phyloP scores from a whole-genome alignment of 306 rosid genomes.

The Albizia julibrissin region DNA sequence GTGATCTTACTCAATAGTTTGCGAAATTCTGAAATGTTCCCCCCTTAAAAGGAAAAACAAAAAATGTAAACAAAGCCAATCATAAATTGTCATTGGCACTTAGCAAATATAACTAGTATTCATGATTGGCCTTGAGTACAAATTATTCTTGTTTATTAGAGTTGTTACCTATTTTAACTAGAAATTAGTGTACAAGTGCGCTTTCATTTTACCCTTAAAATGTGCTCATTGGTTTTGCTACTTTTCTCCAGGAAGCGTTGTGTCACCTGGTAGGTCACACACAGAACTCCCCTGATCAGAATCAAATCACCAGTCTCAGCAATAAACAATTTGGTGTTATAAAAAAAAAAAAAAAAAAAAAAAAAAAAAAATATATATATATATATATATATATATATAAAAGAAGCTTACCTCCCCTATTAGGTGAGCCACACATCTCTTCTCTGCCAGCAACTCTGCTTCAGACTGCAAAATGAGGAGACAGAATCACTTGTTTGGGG shows the following conservation, averaged over 20 bases:
- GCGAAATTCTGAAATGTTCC: neutral
- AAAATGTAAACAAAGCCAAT: neutral
- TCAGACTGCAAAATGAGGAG: neutral
- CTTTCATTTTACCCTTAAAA: neutral
- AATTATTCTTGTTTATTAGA: neutral
- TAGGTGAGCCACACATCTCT: conserved; percentile 18
- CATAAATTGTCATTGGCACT: neutral
- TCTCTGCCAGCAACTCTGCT: conserved; percentile 5
- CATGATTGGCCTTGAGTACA: neutral
- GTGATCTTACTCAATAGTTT: neutral
- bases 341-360: too few species aligned
- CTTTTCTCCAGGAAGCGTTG: conserved; percentile 17
- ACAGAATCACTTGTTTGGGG: neutral
- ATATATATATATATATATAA: too few species aligned
- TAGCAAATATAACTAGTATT: neutral
- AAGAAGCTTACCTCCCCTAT: conserved; percentile 7
- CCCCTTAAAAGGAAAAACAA: too few species aligned
- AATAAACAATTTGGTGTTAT: neutral
- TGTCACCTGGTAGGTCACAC: conserved; percentile 5
- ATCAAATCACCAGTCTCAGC: neutral
- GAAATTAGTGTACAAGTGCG: neutral
- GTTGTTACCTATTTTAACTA: neutral
- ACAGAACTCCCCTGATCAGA: conserved; percentile 3
- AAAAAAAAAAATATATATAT: too few species aligned
- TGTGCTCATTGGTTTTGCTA: neutral